A percentile compares a stretch with the other conserved stretches of the same genome.
phyloP scores from a whole-genome alignment of 768 basidiomycete species.

The Termitomyces sp. region DNA sequence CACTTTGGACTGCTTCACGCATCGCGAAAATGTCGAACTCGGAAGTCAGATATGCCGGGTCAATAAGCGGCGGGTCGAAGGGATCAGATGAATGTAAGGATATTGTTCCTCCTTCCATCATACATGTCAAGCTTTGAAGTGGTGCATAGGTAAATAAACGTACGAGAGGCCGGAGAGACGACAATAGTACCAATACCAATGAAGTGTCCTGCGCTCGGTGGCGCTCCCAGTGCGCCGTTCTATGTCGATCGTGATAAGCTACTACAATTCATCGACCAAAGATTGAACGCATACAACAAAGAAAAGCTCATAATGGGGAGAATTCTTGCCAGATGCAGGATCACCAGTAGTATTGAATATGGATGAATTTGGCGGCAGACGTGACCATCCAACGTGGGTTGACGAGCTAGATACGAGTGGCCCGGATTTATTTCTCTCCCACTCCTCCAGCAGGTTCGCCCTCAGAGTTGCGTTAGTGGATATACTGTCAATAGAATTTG shows the following conservation, averaged over 20 bases:
- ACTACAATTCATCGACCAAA: background rate
- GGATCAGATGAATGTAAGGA: slow-evolving; percentile 35
- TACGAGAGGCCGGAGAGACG: slow-evolving; percentile 12
- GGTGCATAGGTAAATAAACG: slow-evolving; percentile 18
- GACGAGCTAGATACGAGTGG: slow-evolving; percentile 19
- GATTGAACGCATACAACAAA: background rate
- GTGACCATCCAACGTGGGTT: slow-evolving; percentile 22
- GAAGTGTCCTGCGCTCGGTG: background rate
- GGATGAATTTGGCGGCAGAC: slow-evolving; percentile 19
- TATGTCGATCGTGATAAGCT: background rate
- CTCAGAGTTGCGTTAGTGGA: slow-evolving; percentile 12
- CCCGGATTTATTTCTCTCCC: slow-evolving; percentile 20
- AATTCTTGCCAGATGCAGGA: slow-evolving; percentile 25
- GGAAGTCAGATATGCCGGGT: slow-evolving; percentile 32
- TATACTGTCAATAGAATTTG: slow-evolving; percentile 2
- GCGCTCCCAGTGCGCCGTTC: background rate
- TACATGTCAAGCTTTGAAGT: background rate
- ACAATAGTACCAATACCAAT: background rate
- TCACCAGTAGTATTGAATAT: slow-evolving; percentile 21
- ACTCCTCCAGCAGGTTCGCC: slow-evolving; percentile 20
- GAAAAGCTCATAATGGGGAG: slow-evolving; percentile 15
- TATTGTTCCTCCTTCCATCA: slow-evolving; percentile 22
- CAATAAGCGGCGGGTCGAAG: slow-evolving; percentile 40
- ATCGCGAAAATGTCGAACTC: slow-evolving; percentile 24
- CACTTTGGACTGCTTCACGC: slow-evolving; percentile 21